Percentiles rank a stretch among this genome's conserved stretches.
Conservation (phyloP, 345 rosid genomes). For the Salix caprea region DNA sequence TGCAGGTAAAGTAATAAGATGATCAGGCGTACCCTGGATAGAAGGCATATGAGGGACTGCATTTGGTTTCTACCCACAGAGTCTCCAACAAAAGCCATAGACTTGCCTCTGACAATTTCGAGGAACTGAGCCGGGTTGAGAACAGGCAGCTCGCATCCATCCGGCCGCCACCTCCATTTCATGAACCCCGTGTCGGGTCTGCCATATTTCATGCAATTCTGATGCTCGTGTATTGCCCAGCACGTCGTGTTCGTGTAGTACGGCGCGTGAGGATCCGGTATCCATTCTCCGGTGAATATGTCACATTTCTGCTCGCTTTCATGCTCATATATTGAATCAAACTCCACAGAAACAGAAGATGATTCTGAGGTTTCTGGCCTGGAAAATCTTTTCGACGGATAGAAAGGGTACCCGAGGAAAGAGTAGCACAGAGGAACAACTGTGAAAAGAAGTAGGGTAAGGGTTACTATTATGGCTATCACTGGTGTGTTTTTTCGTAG, state of each 20-base stretch:
- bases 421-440: slow-evolving; percentile 41
- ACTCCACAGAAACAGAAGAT: not conserved
- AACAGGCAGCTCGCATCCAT: slow-evolving; percentile 61
- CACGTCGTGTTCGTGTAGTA: slow-evolving; percentile 85
- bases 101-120: slow-evolving; percentile 62
- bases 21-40: slow-evolving; percentile 57
- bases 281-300: slow-evolving; percentile 82
- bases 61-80: slow-evolving; percentile 87
- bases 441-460: slow-evolving; percentile 26
- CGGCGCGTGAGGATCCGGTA: slow-evolving; percentile 60
- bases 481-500: slow-evolving; percentile 18
- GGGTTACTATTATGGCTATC: slow-evolving; percentile 19
- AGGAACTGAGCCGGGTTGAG: slow-evolving; percentile 72
- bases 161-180: slow-evolving; percentile 85
- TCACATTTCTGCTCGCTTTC: slow-evolving; percentile 36
- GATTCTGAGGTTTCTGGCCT: not conserved
- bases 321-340: not conserved
- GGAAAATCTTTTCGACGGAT: slow-evolving; percentile 11
- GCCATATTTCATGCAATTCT: slow-evolving; percentile 89
- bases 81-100: slow-evolving; percentile 85
- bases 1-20: too few relatives aligned
- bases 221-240: slow-evolving; percentile 96
- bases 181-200: slow-evolving; percentile 65
- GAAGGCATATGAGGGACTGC: slow-evolving; percentile 95
- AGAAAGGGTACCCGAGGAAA: slow-evolving; percentile 25